phyloP scores from a whole-genome alignment of 2,329 filamentous ascomycete genomes.

The Endocalyx cinctus region DNA sequence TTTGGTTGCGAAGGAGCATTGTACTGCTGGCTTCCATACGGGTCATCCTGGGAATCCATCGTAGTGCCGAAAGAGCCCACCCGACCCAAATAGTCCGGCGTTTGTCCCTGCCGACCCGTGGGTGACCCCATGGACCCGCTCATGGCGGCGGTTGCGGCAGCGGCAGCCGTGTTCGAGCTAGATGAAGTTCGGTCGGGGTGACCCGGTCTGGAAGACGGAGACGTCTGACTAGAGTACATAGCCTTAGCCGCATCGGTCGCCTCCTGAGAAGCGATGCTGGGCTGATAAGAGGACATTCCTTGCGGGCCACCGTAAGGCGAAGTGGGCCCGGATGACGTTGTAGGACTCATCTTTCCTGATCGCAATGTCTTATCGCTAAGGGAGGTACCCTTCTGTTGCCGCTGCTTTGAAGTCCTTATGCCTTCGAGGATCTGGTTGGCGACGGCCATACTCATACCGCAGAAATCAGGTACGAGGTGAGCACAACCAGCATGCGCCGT shows the following conservation, averaged over 20 bases:
- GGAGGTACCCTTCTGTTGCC: slow-evolving; percentile 53
- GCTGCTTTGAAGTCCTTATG: slow-evolving; percentile 73
- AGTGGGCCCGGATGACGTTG: slow-evolving; percentile 26
- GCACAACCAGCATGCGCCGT: slow-evolving; percentile 89
- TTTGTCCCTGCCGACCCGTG: slow-evolving; percentile 18
- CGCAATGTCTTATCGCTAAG: slow-evolving; percentile 67
- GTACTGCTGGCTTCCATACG: slow-evolving; percentile 22
- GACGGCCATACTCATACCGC: slow-evolving; percentile 97
- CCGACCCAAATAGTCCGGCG: slow-evolving; percentile 29
- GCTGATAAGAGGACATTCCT: slow-evolving; percentile 24
- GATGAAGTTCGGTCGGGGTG: slow-evolving; percentile 52
- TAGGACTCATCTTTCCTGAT: slow-evolving; percentile 40
- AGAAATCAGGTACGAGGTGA: slow-evolving; percentile 96
- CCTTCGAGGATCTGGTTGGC: slow-evolving; percentile 91
- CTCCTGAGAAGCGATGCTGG: slow-evolving; percentile 40
- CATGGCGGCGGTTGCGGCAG: slow-evolving; percentile 56
- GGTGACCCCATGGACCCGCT: slow-evolving; percentile 39
- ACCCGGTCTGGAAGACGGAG: slow-evolving; percentile 44
- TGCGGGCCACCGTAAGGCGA: slow-evolving; percentile 24
- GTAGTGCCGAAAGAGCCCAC: slow-evolving; percentile 25
- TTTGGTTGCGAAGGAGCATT: slow-evolving; percentile 45
- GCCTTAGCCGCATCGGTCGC: slow-evolving; percentile 61
- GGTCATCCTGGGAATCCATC: slow-evolving; percentile 25
- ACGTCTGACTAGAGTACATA: slow-evolving; percentile 53
- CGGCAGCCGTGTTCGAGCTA: slow-evolving; percentile 49